These are phyloP conservation scores for Trametes polyzona DNA, from an alignment of 1,284 basidiomycete species.

Conservation along the genomic window DNA sequence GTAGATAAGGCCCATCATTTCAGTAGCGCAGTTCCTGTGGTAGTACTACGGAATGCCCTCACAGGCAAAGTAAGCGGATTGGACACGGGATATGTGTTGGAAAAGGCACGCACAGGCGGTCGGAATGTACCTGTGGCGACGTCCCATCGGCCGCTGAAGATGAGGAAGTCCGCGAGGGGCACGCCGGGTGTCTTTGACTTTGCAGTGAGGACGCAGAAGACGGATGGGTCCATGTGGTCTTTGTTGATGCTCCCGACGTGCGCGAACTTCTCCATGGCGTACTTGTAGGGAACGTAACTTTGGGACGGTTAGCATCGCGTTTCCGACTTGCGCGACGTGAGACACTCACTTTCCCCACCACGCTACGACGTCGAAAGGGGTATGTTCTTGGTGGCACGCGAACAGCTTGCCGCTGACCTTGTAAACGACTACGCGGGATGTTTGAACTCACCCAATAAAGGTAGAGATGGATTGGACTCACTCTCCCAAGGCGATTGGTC, in stretches of 20 bases:
- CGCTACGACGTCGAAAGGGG: conserved; percentile 76
- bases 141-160: conserved; percentile 68
- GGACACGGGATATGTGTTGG: too few species aligned
- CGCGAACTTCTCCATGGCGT: conserved; percentile 68
- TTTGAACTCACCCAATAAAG: not conserved
- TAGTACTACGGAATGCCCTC: too few species aligned
- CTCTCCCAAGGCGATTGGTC: conserved; percentile 63
- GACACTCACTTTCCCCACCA: conserved; percentile 66
- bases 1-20: conserved; percentile 65
- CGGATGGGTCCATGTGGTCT: conserved; percentile 67
- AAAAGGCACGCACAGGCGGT: conserved; percentile 37
- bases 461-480: conserved; percentile 35
- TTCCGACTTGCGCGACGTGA: not conserved
- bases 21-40: conserved; percentile 64
- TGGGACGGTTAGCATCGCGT: not conserved
- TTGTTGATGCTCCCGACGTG: conserved; percentile 68
- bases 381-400: conserved; percentile 62
- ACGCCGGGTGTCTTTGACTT: conserved; percentile 61
- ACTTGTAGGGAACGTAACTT: conserved; percentile 77
- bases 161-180: conserved; percentile 63
- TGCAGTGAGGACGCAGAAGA: conserved; percentile 67
- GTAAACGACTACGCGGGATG: conserved; percentile 44
- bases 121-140: conserved; percentile 54
- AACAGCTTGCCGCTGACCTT: conserved; percentile 64
- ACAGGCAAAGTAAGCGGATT: too few species aligned